These are phyloP conservation scores for Salix koriyanagi DNA, from an alignment of 345 rosid species.

Conservation along the genomic window DNA sequence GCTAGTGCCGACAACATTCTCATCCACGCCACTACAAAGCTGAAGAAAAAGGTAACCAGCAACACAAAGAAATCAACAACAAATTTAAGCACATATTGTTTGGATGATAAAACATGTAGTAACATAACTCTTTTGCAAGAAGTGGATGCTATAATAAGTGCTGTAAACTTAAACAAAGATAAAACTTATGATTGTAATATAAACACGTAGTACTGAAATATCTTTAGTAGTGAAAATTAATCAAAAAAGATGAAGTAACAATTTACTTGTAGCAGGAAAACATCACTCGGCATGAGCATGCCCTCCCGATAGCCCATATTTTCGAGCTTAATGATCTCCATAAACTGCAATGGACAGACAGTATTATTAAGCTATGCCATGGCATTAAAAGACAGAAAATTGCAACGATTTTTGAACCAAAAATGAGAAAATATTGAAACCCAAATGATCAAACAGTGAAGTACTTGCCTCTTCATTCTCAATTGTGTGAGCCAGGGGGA, in stretches of 20 bases:
- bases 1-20: slow-evolving; percentile 83
- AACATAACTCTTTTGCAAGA: background rate
- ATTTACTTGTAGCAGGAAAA: slow-evolving; percentile 86
- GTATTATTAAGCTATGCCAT: background rate
- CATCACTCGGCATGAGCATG: slow-evolving; percentile 72
- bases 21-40: slow-evolving; percentile 79
- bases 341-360: slow-evolving; percentile 41
- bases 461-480: slow-evolving; percentile 90
- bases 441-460: background rate
- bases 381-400: background rate
- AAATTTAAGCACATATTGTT: background rate
- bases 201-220: background rate
- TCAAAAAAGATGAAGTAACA: background rate
- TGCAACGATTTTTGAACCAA: background rate
- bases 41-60: background rate
- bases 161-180: background rate
- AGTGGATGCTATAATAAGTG: background rate
- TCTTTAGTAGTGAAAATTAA: background rate
- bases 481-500: slow-evolving; percentile 89
- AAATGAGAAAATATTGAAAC: background rate
- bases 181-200: background rate
- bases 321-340: slow-evolving; percentile 93
- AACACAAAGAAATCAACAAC: background rate
- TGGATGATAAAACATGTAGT: background rate
- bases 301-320: slow-evolving; percentile 90